Conservation (phyloP, 768 basidiomycete genomes). For the Nidula microcarpa region DNA sequence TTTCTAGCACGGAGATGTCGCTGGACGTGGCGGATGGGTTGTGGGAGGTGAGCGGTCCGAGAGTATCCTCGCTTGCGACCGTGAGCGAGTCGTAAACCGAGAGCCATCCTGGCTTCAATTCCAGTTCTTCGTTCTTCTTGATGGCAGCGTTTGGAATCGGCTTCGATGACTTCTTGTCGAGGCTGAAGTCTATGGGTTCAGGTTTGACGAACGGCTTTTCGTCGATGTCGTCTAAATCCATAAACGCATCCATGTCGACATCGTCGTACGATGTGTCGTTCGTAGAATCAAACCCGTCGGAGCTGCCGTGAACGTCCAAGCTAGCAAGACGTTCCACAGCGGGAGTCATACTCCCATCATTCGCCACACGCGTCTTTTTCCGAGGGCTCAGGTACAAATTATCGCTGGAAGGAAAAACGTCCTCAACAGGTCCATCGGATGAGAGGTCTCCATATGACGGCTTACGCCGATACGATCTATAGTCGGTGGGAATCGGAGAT, state of each 20-base stretch:
- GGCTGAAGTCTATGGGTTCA: conserved; percentile 21
- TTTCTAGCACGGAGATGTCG: conserved; percentile 63
- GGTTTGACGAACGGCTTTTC: conserved; percentile 29
- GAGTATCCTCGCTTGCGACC: conserved; percentile 52
- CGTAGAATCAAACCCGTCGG: conserved; percentile 37
- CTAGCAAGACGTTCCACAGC: conserved; percentile 55
- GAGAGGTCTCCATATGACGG: conserved; percentile 36
- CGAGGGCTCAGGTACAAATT: conserved; percentile 65
- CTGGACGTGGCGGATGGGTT: conserved; percentile 30
- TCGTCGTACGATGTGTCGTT: conserved; percentile 47
- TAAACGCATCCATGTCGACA: conserved; percentile 60
- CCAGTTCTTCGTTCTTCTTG: conserved; percentile 40
- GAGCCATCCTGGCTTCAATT: conserved; percentile 60
- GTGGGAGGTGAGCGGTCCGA: conserved; percentile 43
- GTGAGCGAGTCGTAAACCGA: conserved; percentile 71
- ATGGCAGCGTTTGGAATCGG: not conserved
- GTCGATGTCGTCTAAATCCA: conserved; percentile 51
- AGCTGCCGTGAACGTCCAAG: conserved; percentile 54
- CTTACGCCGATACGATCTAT: conserved; percentile 27
- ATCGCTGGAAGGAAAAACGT: conserved; percentile 47
- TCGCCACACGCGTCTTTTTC: conserved; percentile 53
- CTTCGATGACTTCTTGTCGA: conserved; percentile 13
- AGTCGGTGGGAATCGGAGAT: conserved; percentile 26
- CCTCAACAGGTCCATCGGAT: conserved; percentile 42
- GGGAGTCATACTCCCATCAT: conserved; percentile 43